phyloP scores from a whole-genome alignment of 768 basidiomycete genomes.

The button mushroom (Agaricus bisporus) region DNA sequence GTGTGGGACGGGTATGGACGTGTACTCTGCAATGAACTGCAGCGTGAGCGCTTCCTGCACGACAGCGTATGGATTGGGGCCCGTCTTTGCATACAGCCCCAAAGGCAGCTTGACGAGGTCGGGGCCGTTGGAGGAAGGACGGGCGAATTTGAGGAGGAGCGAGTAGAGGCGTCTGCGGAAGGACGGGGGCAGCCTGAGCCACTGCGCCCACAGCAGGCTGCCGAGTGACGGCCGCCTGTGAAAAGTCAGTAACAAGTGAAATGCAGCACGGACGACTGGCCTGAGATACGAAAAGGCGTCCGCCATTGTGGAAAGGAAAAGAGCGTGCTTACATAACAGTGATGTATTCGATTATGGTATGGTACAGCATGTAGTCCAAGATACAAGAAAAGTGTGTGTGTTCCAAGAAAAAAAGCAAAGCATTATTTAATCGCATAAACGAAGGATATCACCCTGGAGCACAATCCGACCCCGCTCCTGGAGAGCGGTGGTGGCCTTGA shows the following conservation, averaged over 20 bases:
- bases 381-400: slow-evolving; percentile 6
- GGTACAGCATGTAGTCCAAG: slow-evolving; percentile 1
- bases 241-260: background rate
- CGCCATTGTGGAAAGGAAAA: background rate
- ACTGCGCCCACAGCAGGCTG: slow-evolving; percentile 1
- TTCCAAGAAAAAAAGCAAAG: background rate
- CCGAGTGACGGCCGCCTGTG: background rate
- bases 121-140: background rate
- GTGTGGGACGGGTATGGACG: slow-evolving; percentile 6
- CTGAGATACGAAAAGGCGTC: background rate
- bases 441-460: slow-evolving; percentile 45
- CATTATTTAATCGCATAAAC: background rate
- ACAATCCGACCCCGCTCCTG: slow-evolving; percentile 41
- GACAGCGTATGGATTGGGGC: background rate
- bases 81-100: slow-evolving; percentile 6
- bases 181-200: background rate
- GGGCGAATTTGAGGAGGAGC: background rate
- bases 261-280: background rate
- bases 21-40: slow-evolving; percentile 6
- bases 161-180: slow-evolving; percentile 2
- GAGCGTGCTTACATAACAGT: background rate
- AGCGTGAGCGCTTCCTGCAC: slow-evolving; percentile 3
- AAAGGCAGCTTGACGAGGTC: slow-evolving; percentile 5
- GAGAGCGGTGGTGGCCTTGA: slow-evolving; percentile 37
- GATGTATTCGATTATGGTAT: slow-evolving; percentile 4